Conservation (phyloP, 495 filamentous ascomycete species). For the Daldinia caldariorum region DNA sequence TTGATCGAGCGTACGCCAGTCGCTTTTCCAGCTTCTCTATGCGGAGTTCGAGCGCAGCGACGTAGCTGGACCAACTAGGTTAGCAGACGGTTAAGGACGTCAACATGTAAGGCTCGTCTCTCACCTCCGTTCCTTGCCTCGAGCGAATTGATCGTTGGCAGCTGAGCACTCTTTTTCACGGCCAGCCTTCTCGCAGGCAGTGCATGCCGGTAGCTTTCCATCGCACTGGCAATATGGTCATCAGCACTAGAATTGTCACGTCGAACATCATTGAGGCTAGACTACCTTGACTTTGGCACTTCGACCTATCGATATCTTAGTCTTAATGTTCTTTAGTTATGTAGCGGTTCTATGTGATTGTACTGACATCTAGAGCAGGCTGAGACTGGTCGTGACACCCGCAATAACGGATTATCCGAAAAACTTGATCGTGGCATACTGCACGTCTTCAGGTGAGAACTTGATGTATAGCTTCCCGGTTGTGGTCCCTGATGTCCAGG, state of each 20-base stretch:
- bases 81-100: constrained; percentile 10
- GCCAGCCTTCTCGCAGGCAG: constrained; percentile 87
- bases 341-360: constrained; percentile 2
- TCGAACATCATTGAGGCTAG: background rate
- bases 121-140: constrained; percentile 87
- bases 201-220: constrained; percentile 91
- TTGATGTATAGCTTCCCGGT: constrained; percentile 31
- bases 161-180: constrained; percentile 86
- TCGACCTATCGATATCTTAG: constrained; percentile 62
- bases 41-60: constrained; percentile 87
- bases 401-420: constrained; percentile 79
- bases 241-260: constrained; percentile 12
- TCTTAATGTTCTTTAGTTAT: constrained; percentile 19
- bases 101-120: constrained; percentile 18
- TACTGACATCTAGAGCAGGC: constrained; percentile 86
- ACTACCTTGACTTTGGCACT: constrained; percentile 83
- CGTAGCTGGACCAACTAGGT: constrained; percentile 68
- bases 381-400: constrained; percentile 90
- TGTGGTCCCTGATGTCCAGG: constrained; percentile 27
- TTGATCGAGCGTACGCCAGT: constrained; percentile 67
- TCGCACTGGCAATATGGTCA: constrained; percentile 69
- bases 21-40: constrained; percentile 85
- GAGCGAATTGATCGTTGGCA: constrained; percentile 91
- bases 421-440: constrained; percentile 59
- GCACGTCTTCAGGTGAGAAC: constrained; percentile 25